These are phyloP conservation scores for Pseudogymnoascus sp. DNA, from an alignment of 2,329 filamentous ascomycete genomes.

Conservation along the genomic window DNA sequence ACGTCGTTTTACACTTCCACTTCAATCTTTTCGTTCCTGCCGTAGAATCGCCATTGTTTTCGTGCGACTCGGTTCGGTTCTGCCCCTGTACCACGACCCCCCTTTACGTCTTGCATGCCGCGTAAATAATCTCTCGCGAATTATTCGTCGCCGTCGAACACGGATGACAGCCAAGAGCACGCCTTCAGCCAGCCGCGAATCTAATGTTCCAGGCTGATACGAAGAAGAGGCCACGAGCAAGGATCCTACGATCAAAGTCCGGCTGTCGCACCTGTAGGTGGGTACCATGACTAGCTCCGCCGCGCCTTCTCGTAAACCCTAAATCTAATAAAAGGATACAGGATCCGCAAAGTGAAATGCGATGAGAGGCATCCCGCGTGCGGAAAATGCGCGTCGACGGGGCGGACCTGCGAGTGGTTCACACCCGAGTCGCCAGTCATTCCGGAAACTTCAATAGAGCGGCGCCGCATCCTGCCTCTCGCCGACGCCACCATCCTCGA, in stretches of 20 bases:
- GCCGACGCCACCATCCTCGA: not conserved
- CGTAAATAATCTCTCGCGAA: not conserved
- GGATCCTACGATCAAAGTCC: not conserved
- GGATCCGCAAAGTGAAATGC: conserved; percentile 12
- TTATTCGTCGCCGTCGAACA: not conserved
- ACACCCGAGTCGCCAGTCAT: not conserved
- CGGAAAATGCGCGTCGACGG: conserved; percentile 9
- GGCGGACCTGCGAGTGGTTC: not conserved
- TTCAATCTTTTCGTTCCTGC: not conserved
- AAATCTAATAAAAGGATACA: not conserved
- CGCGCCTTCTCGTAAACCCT: not conserved
- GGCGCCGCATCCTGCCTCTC: not conserved
- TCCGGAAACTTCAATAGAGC: not conserved
- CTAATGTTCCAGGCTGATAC: not conserved
- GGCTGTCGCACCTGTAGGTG: not conserved
- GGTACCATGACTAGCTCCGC: not conserved
- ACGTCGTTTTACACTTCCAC: not conserved
- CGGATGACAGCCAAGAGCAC: not conserved
- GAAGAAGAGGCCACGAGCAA: not conserved
- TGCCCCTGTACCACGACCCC: not conserved
- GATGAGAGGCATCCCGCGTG: conserved; percentile 13
- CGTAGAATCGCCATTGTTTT: not conserved
- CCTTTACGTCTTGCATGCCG: not conserved
- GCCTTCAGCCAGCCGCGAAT: not conserved
- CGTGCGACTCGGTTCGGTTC: not conserved